Base-by-base conservation (phyloP, 306 rosid species). In the Begonia peltatifolia region DNA sequence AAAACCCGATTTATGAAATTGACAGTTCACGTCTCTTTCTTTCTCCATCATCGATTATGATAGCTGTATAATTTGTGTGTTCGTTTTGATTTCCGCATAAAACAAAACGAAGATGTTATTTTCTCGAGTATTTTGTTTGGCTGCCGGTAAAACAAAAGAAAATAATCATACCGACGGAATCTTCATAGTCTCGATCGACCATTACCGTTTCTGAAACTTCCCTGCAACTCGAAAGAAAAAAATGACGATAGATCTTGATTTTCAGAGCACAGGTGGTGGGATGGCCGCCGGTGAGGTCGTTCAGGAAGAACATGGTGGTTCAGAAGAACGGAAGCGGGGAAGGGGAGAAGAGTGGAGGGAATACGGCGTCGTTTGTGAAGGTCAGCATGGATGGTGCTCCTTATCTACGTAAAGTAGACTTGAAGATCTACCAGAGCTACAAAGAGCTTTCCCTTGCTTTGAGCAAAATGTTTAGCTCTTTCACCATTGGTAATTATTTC, bases 351-450 rank as follows among this genome's bases (percentile, higher is more conserved):
- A 20, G 65, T 1, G 18, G 49, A 15, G 51, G 58, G 41, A 50
- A 25, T 25, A 48, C 54, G 10, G 86, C 56, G 9, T 87, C 83
- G 4, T 72, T 83, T 17, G 96, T 87, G 35, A 87, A 87, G 63
- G 96, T 87, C 25, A 83, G 94, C 70, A 72, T 87, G 96, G 96
- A 87, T 41, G 96, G 96, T 2, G 96, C 96, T 12, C 96, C 96
- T 0, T 87, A 83, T 66, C 63, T 87, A 14, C 81, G 96, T 4
- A 87, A 84, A 72, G 96, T 87, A 61, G 96, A 87, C 67, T 66
- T 87, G 58, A 81, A 79, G 56, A 12, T 78, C 74, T 84, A 87
- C 92, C 55, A 64, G 51, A 81, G 87, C 68, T 87, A 87, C 78
- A 74, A 69, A 12, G 79, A 87, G 18, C 84, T 87, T 16, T 83